Conservation (phyloP, 345 rosid genomes). For the Syzygium jambos region DNA sequence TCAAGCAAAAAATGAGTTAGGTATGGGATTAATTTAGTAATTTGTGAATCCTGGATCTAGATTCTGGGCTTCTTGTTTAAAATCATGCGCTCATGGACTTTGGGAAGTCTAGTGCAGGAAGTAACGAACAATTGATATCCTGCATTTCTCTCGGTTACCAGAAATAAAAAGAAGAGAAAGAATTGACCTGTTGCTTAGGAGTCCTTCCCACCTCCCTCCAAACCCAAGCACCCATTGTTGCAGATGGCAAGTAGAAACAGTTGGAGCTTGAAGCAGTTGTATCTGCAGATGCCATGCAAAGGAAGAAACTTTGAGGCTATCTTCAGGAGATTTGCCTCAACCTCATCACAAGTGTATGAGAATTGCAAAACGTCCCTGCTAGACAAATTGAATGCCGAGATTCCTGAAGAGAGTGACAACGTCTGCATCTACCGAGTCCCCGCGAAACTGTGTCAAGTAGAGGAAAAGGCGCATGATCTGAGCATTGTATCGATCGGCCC, state of each 20-base stretch:
- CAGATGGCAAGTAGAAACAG: background rate
- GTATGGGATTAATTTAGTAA: background rate
- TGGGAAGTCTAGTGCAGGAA: background rate
- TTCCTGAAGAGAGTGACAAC: background rate
- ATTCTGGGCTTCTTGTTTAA: background rate
- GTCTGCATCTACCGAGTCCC: slow-evolving; percentile 24
- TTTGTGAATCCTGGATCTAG: background rate
- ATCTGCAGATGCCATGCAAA: background rate
- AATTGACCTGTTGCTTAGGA: background rate
- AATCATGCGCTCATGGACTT: background rate
- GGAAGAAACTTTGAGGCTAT: background rate
- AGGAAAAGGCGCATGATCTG: slow-evolving; percentile 12
- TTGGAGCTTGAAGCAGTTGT: background rate
- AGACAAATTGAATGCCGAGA: background rate
- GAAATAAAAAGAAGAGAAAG: background rate
- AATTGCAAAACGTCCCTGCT: background rate
- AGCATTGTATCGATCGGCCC: slow-evolving; percentile 21
- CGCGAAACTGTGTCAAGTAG: background rate
- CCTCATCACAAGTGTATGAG: background rate
- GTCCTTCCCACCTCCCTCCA: background rate
- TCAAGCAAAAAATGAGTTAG: background rate
- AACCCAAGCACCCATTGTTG: background rate
- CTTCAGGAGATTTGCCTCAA: background rate
- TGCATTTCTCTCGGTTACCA: background rate
- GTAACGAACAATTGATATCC: background rate